Evolutionary conservation across 345 rosid genomes (phyloP), one percentile per base, ranked within the genome.

Genomic region (Pugionium cornutum): DNA sequence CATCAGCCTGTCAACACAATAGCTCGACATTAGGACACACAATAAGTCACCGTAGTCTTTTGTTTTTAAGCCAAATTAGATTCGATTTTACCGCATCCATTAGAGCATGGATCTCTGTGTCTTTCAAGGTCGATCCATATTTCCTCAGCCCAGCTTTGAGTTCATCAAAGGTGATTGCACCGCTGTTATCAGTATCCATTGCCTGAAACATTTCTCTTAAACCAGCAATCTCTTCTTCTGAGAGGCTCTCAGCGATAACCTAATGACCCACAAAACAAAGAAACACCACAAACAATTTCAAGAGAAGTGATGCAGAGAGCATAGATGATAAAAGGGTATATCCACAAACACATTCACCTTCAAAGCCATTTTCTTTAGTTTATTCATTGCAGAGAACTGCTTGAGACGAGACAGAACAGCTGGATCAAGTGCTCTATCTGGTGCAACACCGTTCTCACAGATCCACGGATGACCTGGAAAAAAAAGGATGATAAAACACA

Each of bases 191-290:
- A 25, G 99, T 90, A 75, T 94, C 99, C 95, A 94, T 94, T 59
- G 96, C 67, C 40, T 65, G 69, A 77, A 94, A 94, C 96, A 94
- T 94, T 75, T 90, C 97, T 62, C 83, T 80, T 74, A 94, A 55
- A 66, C 97, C 99, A 55, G 99, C 99, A 69, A 94, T 94, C 78
- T 90, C 99, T 80, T 94, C 97, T 81, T 94, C 97, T 0, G 99
- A 94, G 39, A 94, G 97, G 49, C 97, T 94, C 80, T 94, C 97
- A 53, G 99, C 99, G 77, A 94, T 94, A 10, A 94, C 97, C 99
- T 94, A 78, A 55, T 33, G 10, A 67, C 27, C 73, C 18, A 18
- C 9, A 57, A 50, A 25, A 29, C 48, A 74, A 75, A 64, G 46
- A 39, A 28, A 18, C 43, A 76, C 67, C 39, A 42, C 37, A 64